Conservation (phyloP, 139 green algal genomes). For the Mesotaenium endlicherianum region DNA sequence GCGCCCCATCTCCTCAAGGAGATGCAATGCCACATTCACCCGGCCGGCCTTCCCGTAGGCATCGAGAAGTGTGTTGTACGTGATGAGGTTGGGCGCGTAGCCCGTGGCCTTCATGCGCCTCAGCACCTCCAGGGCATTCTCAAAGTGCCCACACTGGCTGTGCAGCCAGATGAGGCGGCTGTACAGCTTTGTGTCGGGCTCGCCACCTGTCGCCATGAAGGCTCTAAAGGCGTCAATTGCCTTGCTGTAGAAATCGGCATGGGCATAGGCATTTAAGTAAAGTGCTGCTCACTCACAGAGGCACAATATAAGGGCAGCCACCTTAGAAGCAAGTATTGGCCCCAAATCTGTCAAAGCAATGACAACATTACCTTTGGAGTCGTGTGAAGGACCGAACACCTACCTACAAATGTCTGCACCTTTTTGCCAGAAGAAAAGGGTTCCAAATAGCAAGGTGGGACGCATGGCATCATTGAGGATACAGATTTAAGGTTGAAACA, state of each 20-base stretch:
- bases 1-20: background rate
- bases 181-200: background rate
- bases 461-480: no score
- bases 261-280: background rate
- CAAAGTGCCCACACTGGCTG: background rate
- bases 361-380: no score
- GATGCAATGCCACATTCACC: background rate
- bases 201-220: background rate
- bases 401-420: no score
- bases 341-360: no score
- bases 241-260: background rate
- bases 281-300: constrained; percentile 9
- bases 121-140: background rate
- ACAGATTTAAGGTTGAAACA: no score
- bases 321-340: no score
- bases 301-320: background rate
- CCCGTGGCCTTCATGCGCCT: background rate
- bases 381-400: no score
- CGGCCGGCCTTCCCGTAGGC: background rate
- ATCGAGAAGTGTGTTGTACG: constrained; percentile 14
- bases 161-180: background rate
- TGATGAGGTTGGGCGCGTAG: background rate
- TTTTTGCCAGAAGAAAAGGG: no score
- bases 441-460: no score
- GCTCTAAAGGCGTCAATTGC: background rate